phyloP scores from a whole-genome alignment of 345 rosid genomes.

The Carallia brachiata region DNA sequence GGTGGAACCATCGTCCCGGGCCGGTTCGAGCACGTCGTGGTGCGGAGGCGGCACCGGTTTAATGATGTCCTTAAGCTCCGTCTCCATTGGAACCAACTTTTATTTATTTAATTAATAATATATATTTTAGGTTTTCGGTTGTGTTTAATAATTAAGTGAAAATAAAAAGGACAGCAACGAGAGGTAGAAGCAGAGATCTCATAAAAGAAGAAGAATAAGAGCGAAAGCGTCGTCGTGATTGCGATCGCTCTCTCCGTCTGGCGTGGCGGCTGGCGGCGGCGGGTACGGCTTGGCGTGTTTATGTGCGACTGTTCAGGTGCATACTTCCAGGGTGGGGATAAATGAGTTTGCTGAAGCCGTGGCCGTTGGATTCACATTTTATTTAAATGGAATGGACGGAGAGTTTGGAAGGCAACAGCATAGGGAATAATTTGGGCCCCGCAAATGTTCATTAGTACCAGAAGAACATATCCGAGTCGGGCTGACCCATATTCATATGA shows the following conservation, averaged over 20 bases:
- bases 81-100: conserved; percentile 41
- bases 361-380: not conserved
- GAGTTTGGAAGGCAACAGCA: too few species aligned
- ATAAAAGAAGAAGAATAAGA: not conserved
- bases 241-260: not conserved
- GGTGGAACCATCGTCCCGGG: conserved; percentile 31
- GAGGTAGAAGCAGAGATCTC: not conserved
- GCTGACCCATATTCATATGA: too few species aligned
- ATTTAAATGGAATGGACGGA: too few species aligned
- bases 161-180: not conserved
- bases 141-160: not conserved
- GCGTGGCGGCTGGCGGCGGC: not conserved
- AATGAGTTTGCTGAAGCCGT: too few species aligned
- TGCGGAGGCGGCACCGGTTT: conserved; percentile 32
- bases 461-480: too few species aligned
- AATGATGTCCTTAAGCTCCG: conserved; percentile 58
- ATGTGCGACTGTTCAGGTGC: not conserved
- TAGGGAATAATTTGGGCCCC: too few species aligned
- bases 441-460: too few species aligned
- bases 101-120: not conserved
- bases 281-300: not conserved
- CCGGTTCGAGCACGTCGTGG: conserved; percentile 7
- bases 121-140: too few species aligned
- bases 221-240: not conserved
- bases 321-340: not conserved